Evolutionary conservation across 331 rosid species (phyloP).

Genomic region (Erythrophleum ivorense): DNA sequence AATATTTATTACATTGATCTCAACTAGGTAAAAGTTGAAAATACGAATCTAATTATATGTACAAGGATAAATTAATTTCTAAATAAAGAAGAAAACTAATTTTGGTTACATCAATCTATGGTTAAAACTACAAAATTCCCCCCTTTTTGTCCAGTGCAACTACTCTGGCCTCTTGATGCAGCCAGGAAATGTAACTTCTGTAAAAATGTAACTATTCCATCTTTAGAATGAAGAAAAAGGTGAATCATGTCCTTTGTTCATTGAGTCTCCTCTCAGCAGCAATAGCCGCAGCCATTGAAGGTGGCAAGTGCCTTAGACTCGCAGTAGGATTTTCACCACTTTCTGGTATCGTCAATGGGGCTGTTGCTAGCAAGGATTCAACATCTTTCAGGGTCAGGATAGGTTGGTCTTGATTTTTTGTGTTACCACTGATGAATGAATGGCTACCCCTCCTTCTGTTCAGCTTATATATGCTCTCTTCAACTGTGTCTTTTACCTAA

Average conservation of each 20-base stretch:
- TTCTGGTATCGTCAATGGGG: slow-evolving; percentile 49
- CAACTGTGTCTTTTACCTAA: slow-evolving; percentile 89
- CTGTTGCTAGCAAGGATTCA: slow-evolving; percentile 69
- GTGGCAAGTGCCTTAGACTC: slow-evolving; percentile 74
- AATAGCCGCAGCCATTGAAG: slow-evolving; percentile 84
- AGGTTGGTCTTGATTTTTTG: slow-evolving; percentile 84
- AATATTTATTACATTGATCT: slow-evolving; percentile 12
- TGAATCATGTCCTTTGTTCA: slow-evolving; percentile 53
- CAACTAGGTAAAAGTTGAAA: background rate
- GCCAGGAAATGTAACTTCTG: slow-evolving; percentile 23
- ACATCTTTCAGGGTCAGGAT: slow-evolving; percentile 81
- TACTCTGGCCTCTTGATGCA: slow-evolving; percentile 28
- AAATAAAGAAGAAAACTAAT: slow-evolving; percentile 4
- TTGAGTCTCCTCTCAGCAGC: slow-evolving; percentile 89
- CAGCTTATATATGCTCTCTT: slow-evolving; percentile 84
- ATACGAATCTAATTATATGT: slow-evolving; percentile 19
- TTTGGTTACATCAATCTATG: slow-evolving; percentile 29
- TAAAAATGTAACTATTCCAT: slow-evolving; percentile 20
- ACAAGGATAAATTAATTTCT: slow-evolving; percentile 37
- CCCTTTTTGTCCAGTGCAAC: slow-evolving; percentile 21
- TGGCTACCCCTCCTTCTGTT: slow-evolving; percentile 72
- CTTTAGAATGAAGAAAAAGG: slow-evolving; percentile 24
- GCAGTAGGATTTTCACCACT: slow-evolving; percentile 53
- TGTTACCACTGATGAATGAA: slow-evolving; percentile 78
- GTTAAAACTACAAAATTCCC: background rate